Evolutionary conservation across 805 yeast genomes (phyloP), one percentile per base, ranked within the genome.

Genomic region (Candida bentonensis): DNA sequence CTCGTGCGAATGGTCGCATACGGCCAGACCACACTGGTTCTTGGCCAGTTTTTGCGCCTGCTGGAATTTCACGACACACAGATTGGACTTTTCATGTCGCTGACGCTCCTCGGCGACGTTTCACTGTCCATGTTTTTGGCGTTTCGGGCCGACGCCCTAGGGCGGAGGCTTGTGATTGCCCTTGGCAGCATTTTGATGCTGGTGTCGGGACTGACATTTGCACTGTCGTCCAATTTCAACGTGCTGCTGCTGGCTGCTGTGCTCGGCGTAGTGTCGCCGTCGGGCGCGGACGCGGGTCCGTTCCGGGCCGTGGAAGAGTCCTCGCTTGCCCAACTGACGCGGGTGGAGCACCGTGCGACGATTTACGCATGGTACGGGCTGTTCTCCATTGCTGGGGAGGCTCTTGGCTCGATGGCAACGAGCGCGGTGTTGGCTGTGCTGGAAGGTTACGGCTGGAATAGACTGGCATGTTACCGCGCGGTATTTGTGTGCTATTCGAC

Each of bases 231-330:
- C 26, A 73, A 73, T 50, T 84, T 67, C 57, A 55, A 62, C 50
- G 49, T 80, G 1, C 64, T 86, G 33, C 62, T 86, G 20, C 21
- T 68, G 2, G 92, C 92, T 5, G 92, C 95, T 2, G 72, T 83
- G 2, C 46, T 83, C 23, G 95, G 95, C 1, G 95, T 86, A 15
- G 82, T 86, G 4, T 82, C 94, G 2, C 92, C 95, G 1, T 76
- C 85, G 23, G 94, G 95, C 21, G 87, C 80, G 54, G 95, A 86
- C 55, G 84, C 88, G 0, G 95, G 95, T 0, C 95, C 95, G 0
- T 86, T 86, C 60, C 80, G 82, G 55, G 76, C 92, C 0, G 77
- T 86, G 23, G 95, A 86, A 58, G 95, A 85, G 56, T 78, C 89
- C 1, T 72, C 83, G 33, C 67, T 86, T 42, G 92, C 95, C 0